These are phyloP conservation scores for Cavenderia fasciculata DNA, from an alignment of 78 protist genomes.

Conservation along the genomic window DNA sequence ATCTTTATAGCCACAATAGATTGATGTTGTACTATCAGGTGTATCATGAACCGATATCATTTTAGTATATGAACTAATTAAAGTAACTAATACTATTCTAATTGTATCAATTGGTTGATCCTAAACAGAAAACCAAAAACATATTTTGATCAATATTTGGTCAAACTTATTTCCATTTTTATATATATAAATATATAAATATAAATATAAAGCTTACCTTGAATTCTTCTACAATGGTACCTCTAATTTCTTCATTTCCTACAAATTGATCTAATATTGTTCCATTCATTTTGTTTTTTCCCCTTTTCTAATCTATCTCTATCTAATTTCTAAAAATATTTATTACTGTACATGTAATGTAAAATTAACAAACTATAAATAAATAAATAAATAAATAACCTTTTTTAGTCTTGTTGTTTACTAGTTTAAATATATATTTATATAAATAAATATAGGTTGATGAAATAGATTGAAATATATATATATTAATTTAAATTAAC, in stretches of 20 bases:
- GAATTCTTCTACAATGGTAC: slow-evolving; percentile 52
- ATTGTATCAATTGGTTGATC: slow-evolving; percentile 54
- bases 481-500: too few relatives aligned
- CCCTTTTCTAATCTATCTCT: background rate
- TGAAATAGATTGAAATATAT: too few relatives aligned
- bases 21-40: slow-evolving; percentile 10
- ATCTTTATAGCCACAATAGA: slow-evolving; percentile 65
- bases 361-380: background rate
- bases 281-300: background rate
- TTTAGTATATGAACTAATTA: slow-evolving; percentile 48
- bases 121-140: background rate
- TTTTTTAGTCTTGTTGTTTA: too few relatives aligned
- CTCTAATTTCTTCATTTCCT: slow-evolving; percentile 68
- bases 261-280: slow-evolving; percentile 42
- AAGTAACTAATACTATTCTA: slow-evolving; percentile 50
- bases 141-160: background rate
- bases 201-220: background rate
- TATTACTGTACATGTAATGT: too few relatives aligned
- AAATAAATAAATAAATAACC: too few relatives aligned
- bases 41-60: slow-evolving; percentile 22
- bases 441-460: too few relatives aligned
- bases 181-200: background rate
- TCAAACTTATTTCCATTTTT: background rate
- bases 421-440: too few relatives aligned
- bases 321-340: too few relatives aligned